Conservation (phyloP, 1,284 basidiomycete genomes). For the Rhodotorula sp. region DNA sequence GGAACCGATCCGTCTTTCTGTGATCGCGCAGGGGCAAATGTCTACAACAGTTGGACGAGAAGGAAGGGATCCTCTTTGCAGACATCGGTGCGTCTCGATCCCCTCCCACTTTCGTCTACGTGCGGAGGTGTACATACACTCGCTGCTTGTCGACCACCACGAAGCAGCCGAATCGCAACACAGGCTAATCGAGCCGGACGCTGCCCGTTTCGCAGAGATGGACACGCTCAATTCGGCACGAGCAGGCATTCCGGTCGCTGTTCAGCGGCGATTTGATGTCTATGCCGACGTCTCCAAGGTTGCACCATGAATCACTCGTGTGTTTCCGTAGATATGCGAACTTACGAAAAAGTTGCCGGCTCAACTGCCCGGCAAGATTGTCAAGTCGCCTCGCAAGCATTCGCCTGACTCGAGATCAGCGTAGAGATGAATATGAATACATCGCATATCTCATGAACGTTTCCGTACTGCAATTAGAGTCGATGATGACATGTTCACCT, state of each 20-base stretch:
- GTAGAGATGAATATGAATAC: no score
- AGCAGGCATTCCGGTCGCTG: slow-evolving; percentile 65
- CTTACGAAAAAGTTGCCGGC: no score
- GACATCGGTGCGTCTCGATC: slow-evolving; percentile 66
- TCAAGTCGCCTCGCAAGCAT: no score
- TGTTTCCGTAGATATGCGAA: no score
- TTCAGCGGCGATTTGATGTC: slow-evolving; percentile 85
- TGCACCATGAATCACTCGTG: neutral
- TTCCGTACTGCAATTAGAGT: neutral
- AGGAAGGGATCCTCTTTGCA: slow-evolving; percentile 74
- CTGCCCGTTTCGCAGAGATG: slow-evolving; percentile 59
- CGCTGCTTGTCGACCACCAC: no score
- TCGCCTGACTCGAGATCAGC: no score
- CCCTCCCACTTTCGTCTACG: no score
- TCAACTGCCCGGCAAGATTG: no score
- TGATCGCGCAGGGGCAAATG: slow-evolving; percentile 65
- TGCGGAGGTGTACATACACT: neutral
- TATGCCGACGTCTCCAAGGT: slow-evolving; percentile 65
- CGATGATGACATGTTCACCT: neutral
- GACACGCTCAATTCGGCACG: slow-evolving; percentile 66
- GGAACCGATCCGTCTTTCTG: neutral
- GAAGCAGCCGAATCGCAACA: neutral
- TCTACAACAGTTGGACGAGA: slow-evolving; percentile 71
- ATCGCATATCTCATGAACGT: neutral
- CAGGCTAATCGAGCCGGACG: neutral